These are phyloP conservation scores for Beverwykella pulmonaria DNA, from an alignment of 495 filamentous ascomycete genomes.

Conservation along the genomic window DNA sequence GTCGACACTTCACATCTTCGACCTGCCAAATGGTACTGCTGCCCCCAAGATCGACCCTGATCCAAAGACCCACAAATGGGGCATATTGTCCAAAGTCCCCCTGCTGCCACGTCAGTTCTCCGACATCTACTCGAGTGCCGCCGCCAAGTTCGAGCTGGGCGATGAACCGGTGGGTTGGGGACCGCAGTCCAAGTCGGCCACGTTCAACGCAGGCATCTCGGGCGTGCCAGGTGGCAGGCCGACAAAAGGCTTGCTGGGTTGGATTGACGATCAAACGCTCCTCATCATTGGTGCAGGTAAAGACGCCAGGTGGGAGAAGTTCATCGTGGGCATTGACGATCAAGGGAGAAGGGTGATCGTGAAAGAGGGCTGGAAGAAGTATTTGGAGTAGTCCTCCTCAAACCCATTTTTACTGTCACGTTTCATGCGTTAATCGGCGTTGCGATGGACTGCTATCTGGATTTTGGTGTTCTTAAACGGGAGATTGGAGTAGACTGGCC, in stretches of 20 bases:
- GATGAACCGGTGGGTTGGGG: slow-evolving; percentile 57
- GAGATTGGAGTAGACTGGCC: background rate
- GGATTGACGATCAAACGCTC: slow-evolving; percentile 68
- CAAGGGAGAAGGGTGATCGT: slow-evolving; percentile 64
- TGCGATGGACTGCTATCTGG: too few species aligned
- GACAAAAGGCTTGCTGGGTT: slow-evolving; percentile 74
- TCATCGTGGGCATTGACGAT: slow-evolving; percentile 64
- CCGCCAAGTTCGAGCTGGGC: slow-evolving; percentile 74
- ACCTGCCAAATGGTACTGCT: slow-evolving; percentile 54
- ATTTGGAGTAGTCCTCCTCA: slow-evolving; percentile 50
- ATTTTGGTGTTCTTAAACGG: background rate
- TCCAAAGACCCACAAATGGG: slow-evolving; percentile 63
- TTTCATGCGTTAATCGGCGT: too few species aligned
- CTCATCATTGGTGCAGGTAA: slow-evolving; percentile 78
- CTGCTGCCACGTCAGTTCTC: slow-evolving; percentile 78
- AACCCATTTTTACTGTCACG: background rate
- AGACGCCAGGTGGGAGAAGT: slow-evolving; percentile 84
- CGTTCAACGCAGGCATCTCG: slow-evolving; percentile 36
- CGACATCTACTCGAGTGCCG: slow-evolving; percentile 79
- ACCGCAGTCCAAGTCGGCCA: slow-evolving; percentile 29
- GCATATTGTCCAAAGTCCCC: slow-evolving; percentile 74
- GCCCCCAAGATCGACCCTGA: slow-evolving; percentile 15
- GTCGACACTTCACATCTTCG: slow-evolving; percentile 90
- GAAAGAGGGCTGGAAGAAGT: slow-evolving; percentile 81
- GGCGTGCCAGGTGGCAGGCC: slow-evolving; percentile 58